Percentiles rank a stretch among this genome's conserved stretches.
Evolutionary conservation across 202 grass and related monocot species (phyloP).

Genomic region (Carex sylvatica): DNA sequence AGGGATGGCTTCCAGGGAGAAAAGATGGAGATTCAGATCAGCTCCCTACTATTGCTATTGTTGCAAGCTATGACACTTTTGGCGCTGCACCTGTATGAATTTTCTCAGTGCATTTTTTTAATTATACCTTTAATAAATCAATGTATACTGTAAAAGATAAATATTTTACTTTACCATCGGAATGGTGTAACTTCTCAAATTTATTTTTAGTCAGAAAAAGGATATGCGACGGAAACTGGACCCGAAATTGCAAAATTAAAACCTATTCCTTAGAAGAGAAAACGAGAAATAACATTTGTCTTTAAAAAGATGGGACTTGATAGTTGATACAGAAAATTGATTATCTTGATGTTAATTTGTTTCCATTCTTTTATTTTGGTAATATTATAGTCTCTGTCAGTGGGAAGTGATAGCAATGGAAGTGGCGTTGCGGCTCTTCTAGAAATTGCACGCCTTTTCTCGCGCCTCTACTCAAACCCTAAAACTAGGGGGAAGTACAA

Average conservation of each 20-base stretch:
- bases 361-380: conserved; percentile 31
- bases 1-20: conserved; percentile 92
- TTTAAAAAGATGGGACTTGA: background rate
- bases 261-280: background rate
- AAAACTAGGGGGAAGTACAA: conserved; percentile 92
- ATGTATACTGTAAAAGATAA: background rate
- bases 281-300: background rate
- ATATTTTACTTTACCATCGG: background rate
- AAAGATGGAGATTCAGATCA: conserved; percentile 83
- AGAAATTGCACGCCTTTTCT: conserved; percentile 93
- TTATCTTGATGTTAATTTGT: background rate
- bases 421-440: conserved; percentile 90
- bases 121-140: background rate
- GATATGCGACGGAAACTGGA: background rate
- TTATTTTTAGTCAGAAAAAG: background rate
- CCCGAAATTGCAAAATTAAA: background rate
- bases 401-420: conserved; percentile 94
- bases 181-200: background rate
- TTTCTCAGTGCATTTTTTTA: conserved; percentile 7
- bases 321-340: background rate
- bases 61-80: conserved; percentile 98
- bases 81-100: conserved; percentile 81
- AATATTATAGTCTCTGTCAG: conserved; percentile 61
- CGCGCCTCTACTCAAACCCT: conserved; percentile 82
- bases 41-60: conserved; percentile 93